Evolutionary conservation across 768 basidiomycete genomes (phyloP), one percentile per base, ranked within the genome.

Genomic region (Leccinum rimulosum): DNA sequence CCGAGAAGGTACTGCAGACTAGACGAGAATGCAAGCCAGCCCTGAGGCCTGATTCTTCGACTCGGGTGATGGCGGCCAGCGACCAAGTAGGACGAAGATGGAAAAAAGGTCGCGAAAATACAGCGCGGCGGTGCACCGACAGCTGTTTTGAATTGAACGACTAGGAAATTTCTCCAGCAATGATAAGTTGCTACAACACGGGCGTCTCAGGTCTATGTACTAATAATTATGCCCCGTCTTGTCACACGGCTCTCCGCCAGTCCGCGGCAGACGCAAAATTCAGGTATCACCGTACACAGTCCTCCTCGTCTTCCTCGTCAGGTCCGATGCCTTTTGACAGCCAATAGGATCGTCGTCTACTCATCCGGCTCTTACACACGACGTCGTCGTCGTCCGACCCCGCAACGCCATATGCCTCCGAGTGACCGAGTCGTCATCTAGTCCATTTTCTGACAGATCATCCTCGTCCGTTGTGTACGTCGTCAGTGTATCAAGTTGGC

Each of bases 401-500:
- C 60, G 28, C 63, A 45, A 22, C 64, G 28, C 64, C 57, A 51
- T 66, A 59, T 10, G 66, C 67, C 52, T 66, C n/a, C n/a, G n/a
- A n/a, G n/a, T n/a, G n/a, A n/a, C n/a, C n/a, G n/a, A n/a, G n/a
- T n/a, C 63, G 61, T 73, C 66, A 56, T 74, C 74, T 30, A 61
- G 55, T 52, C 66, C 67, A 31, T 71, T 68, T 52, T 64, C 65
- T 15, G 66, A 72, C 38, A 68, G 50, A 57, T 69, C 82, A 19
- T 67, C 67, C 15, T 79, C 80, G 52, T 82, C 80, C 3, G 80
- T 79, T 56, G 81, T 83, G 69, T 81, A 86, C 8, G 81, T 77
- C 2, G 80, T 76, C 61, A 78, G 45, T 27, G 60, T 61, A 68
- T 79, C 75, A 56, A 74, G 73, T 53, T 64, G 59, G 45, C 62